Percentiles rank a stretch among this genome's conserved stretches.
Evolutionary conservation across 345 rosid species (phyloP).

Genomic region (Psidium guajava): DNA sequence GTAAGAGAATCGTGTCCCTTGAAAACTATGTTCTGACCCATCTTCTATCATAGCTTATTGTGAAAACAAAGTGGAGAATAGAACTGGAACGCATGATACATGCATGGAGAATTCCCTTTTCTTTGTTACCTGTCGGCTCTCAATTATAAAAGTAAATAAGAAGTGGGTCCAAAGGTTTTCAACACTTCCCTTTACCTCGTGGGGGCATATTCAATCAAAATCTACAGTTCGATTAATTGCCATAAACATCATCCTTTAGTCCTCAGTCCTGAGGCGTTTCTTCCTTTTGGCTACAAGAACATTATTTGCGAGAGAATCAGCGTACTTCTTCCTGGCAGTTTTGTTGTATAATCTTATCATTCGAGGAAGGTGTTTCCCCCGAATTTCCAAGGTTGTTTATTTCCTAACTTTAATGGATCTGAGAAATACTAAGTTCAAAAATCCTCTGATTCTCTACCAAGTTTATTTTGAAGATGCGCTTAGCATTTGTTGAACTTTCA

Average conservation of each 20-base stretch:
- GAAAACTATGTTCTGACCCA: neutral
- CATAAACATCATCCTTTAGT: no score
- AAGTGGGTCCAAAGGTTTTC: neutral
- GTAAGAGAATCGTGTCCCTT: neutral
- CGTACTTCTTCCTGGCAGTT: neutral
- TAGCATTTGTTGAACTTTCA: neutral
- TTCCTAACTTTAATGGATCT: neutral
- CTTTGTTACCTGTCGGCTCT: neutral
- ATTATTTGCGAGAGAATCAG: neutral
- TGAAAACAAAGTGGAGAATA: neutral
- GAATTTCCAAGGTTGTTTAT: neutral
- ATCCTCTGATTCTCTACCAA: neutral
- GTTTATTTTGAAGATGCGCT: neutral
- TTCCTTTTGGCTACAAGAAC: neutral
- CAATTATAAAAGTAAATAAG: neutral
- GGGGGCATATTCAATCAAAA: no score
- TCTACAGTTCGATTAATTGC: no score
- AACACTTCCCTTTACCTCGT: neutral
- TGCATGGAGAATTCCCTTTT: neutral
- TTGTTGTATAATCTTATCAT: neutral
- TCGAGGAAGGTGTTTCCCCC: neutral
- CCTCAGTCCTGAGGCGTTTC: neutral
- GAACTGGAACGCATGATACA: neutral
- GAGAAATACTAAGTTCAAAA: neutral
- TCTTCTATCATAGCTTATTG: neutral